phyloP scores from a whole-genome alignment of 129 eudicot genomes.

The Escallonia rubra region DNA sequence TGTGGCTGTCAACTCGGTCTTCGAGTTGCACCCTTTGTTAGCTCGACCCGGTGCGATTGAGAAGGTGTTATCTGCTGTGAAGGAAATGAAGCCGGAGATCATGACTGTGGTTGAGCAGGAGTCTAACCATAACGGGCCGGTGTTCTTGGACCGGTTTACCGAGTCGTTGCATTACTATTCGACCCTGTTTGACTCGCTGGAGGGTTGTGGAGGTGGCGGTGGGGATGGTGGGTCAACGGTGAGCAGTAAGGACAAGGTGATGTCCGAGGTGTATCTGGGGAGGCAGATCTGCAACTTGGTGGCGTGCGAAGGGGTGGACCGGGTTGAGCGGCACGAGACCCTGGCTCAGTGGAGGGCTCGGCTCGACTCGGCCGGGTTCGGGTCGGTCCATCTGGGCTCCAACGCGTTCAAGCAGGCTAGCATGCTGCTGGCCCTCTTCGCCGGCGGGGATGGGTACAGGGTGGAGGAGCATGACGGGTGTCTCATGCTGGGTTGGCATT shows the following conservation, averaged over 20 bases:
- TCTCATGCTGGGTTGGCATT: conserved; percentile 92
- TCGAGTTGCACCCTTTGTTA: conserved; percentile 61
- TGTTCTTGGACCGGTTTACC: conserved; percentile 68
- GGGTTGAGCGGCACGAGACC: conserved; percentile 74
- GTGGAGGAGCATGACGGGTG: conserved; percentile 75
- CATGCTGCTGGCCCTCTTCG: conserved; percentile 67
- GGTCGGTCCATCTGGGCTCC: conserved; percentile 67
- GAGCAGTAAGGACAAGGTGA: conserved; percentile 45
- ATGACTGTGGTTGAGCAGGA: conserved; percentile 80
- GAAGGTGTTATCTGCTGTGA: conserved; percentile 53
- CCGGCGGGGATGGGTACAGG: conserved; percentile 79
- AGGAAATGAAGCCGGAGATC: conserved; percentile 50
- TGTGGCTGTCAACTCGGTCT: conserved; percentile 75
- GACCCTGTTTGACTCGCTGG: conserved; percentile 74
- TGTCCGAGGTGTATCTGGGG: conserved; percentile 78
- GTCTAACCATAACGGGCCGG: conserved; percentile 60
- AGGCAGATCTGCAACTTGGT: conserved; percentile 79
- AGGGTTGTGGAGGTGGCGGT: conserved; percentile 27
- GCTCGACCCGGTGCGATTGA: conserved; percentile 55
- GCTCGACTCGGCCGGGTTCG: conserved; percentile 50
- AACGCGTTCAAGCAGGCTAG: conserved; percentile 84
- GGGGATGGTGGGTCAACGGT: conserved; percentile 18
- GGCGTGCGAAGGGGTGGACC: conserved; percentile 71
- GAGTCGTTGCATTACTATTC: conserved; percentile 82
- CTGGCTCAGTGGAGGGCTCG: conserved; percentile 58